These are phyloP conservation scores for Mycena polygramma DNA, from an alignment of 768 basidiomycete genomes.

Conservation along the genomic window DNA sequence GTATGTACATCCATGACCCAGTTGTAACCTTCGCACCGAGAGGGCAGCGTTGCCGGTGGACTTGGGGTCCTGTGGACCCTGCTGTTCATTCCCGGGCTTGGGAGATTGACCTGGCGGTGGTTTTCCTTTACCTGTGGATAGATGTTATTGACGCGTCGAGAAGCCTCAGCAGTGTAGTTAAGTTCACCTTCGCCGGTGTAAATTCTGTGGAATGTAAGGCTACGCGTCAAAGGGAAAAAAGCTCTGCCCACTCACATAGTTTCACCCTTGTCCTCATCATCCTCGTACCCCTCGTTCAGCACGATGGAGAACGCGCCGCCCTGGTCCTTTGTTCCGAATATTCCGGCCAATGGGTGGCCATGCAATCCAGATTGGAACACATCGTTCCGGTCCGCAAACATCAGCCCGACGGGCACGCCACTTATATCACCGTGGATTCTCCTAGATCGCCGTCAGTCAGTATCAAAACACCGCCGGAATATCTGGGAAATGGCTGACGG, in stretches of 20 bases:
- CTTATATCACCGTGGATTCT: conserved; percentile 26
- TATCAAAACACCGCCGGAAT: neutral
- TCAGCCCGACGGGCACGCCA: conserved; percentile 14
- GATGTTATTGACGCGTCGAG: neutral
- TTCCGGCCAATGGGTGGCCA: conserved; percentile 23
- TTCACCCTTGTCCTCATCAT: conserved; percentile 34
- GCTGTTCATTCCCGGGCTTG: conserved; percentile 21
- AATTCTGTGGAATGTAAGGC: conserved; percentile 15
- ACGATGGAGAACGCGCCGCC: conserved; percentile 37
- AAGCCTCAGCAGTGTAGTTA: neutral
- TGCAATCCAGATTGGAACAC: conserved; percentile 29
- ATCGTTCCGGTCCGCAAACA: conserved; percentile 33
- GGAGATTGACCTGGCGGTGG: conserved; percentile 14
- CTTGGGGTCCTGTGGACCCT: conserved; percentile 29
- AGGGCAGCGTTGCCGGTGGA: conserved; percentile 29
- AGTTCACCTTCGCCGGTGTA: conserved; percentile 40
- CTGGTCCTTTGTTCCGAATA: conserved; percentile 25
- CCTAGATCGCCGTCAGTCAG: neutral
- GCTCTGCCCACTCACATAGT: conserved; percentile 30
- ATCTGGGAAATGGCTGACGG: conserved; percentile 13
- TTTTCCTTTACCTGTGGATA: conserved; percentile 27
- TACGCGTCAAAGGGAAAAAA: neutral
- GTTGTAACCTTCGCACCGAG: neutral
- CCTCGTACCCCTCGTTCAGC: conserved; percentile 32
- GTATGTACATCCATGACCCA: neutral